Evolutionary conservation across 1,139 yeast species (phyloP).

Genomic region (Citeromyces siamensis): DNA sequence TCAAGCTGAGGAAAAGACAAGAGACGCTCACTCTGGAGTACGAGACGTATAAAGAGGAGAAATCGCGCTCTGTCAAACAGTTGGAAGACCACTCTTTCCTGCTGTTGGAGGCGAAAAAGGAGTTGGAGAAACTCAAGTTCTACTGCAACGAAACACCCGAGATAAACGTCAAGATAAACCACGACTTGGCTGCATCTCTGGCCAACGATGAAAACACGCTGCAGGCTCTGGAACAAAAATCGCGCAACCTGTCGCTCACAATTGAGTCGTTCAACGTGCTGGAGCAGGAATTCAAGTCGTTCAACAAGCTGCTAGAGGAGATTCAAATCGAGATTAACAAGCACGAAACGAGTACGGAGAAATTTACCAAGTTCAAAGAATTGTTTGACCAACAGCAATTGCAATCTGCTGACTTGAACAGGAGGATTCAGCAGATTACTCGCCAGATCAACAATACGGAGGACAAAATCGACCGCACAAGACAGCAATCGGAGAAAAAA

Average conservation of each 20-base stretch:
- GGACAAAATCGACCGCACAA: constrained; percentile 40
- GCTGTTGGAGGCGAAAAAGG: constrained; percentile 43
- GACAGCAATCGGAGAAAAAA: constrained; percentile 35
- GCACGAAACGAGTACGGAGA: constrained; percentile 29
- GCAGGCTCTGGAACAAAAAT: constrained; percentile 30
- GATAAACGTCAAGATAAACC: constrained; percentile 38
- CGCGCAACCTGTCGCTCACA: constrained; percentile 39
- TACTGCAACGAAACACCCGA: constrained; percentile 55
- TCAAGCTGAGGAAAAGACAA: constrained; percentile 50
- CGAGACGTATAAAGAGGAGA: constrained; percentile 50
- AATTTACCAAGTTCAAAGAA: constrained; percentile 31
- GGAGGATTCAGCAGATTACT: constrained; percentile 35
- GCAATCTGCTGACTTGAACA: constrained; percentile 32
- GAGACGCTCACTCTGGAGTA: constrained; percentile 58
- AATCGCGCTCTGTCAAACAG: constrained; percentile 40
- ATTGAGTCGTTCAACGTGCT: constrained; percentile 47
- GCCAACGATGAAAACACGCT: constrained; percentile 28
- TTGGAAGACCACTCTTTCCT: constrained; percentile 41
- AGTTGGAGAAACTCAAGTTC: constrained; percentile 44
- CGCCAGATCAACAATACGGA: constrained; percentile 40
- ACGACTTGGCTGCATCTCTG: constrained; percentile 40
- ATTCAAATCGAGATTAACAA: constrained; percentile 36
- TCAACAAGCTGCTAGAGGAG: constrained; percentile 45
- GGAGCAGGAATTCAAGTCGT: constrained; percentile 38
- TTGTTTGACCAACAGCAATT: constrained; percentile 30